Conservation (phyloP, 495 filamentous ascomycete genomes). For the Penicillium goetzii region DNA sequence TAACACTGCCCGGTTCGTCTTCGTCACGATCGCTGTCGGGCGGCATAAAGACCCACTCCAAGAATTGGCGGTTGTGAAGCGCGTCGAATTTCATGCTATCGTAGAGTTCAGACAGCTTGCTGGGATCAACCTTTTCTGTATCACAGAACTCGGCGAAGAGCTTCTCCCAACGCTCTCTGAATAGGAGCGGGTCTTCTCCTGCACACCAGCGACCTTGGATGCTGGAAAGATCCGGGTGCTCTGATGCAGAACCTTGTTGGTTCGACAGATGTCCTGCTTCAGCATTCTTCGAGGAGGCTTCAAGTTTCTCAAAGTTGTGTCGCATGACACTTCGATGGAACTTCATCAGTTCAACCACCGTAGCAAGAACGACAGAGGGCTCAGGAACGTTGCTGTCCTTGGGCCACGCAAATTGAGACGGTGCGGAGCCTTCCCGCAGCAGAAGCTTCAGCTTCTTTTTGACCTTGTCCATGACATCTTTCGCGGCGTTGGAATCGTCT, state of each 20-base stretch:
- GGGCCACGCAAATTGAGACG: slow-evolving; percentile 97
- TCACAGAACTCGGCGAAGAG: slow-evolving; percentile 96
- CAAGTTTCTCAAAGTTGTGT: slow-evolving; percentile 81
- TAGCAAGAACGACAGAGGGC: slow-evolving; percentile 82
- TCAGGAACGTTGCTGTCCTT: slow-evolving; percentile 80
- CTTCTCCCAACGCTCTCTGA: slow-evolving; percentile 98
- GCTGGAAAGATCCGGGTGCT: slow-evolving; percentile 60
- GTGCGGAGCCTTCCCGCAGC: slow-evolving; percentile 84
- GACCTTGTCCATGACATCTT: slow-evolving; percentile 99
- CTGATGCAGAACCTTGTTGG: slow-evolving; percentile 26
- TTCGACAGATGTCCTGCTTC: slow-evolving; percentile 38
- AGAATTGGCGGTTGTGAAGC: slow-evolving; percentile 90
- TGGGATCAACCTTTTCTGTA: slow-evolving; percentile 94
- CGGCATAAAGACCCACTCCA: slow-evolving; percentile 98
- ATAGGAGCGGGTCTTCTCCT: slow-evolving; percentile 91
- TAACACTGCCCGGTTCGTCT: slow-evolving; percentile 56
- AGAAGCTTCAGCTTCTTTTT: slow-evolving; percentile 98
- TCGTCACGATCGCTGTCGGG: slow-evolving; percentile 64
- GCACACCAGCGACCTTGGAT: slow-evolving; percentile 96
- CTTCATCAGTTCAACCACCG: slow-evolving; percentile 96
- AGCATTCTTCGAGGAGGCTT: slow-evolving; percentile 52
- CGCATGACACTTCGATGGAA: slow-evolving; percentile 95
- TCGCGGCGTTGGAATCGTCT: slow-evolving; percentile 98
- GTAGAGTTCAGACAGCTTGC: slow-evolving; percentile 96
- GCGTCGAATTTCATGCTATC: slow-evolving; percentile 99